Conservation (phyloP, 2,329 filamentous ascomycete species). For the Penicillium thymicola region DNA sequence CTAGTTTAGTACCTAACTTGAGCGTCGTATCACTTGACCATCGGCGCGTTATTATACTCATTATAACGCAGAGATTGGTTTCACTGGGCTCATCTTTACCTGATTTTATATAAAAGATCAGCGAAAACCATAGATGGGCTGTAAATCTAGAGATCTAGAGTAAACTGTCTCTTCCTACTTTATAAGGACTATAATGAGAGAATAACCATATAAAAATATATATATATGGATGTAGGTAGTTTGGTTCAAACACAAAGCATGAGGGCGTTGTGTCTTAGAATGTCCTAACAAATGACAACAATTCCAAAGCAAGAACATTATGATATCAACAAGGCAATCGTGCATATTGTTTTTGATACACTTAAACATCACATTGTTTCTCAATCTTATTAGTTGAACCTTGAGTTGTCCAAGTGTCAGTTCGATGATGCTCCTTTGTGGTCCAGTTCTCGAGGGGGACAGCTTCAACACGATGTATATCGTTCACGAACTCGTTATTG, state of each 20-base stretch:
- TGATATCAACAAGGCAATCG: not conserved
- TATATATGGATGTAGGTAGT: no score
- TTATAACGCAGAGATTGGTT: no score
- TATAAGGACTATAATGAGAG: no score
- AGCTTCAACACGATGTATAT: constrained; percentile 8
- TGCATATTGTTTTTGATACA: not conserved
- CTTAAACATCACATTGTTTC: not conserved
- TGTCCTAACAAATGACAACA: not conserved
- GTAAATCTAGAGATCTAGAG: no score
- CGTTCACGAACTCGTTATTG: constrained; percentile 8
- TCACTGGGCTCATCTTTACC: no score
- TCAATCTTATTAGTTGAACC: not conserved
- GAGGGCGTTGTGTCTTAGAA: not conserved
- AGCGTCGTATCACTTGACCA: no score
- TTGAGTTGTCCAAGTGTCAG: constrained; percentile 4
- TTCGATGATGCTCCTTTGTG: not conserved
- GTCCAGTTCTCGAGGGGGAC: constrained; percentile 15
- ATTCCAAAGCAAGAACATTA: not conserved
- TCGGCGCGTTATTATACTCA: no score
- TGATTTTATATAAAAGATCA: no score
- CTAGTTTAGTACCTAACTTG: no score
- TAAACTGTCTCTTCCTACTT: no score
- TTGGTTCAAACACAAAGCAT: not conserved
- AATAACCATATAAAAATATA: no score
- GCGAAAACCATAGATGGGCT: no score